These are phyloP conservation scores for Flueggea neowawraea DNA, from an alignment of 441 rosid genomes.

Conservation along the genomic window DNA sequence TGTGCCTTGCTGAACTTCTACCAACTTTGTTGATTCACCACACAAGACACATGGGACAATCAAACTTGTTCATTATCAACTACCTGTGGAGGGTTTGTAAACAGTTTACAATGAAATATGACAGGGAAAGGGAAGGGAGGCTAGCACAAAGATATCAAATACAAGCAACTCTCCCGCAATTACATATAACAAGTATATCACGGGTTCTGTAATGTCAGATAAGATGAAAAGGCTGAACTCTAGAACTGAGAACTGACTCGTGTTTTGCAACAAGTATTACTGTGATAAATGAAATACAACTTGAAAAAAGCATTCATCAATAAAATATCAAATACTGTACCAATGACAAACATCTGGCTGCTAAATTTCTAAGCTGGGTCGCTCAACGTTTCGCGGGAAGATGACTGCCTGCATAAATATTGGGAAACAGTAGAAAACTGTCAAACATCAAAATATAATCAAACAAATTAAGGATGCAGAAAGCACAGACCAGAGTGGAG, in stretches of 20 bases:
- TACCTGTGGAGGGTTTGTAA: slow-evolving; percentile 3
- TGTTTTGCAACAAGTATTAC: too few species aligned
- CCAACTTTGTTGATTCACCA: slow-evolving; percentile 47
- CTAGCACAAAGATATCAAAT: neutral
- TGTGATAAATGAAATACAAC: too few species aligned
- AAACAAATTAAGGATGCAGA: neutral
- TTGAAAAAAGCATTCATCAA: too few species aligned
- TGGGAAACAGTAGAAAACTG: neutral
- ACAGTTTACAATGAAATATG: slow-evolving; percentile 1
- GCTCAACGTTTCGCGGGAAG: slow-evolving; percentile 52
- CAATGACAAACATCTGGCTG: slow-evolving; percentile 58
- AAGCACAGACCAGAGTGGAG: neutral
- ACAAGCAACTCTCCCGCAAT: neutral
- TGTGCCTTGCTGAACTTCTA: slow-evolving; percentile 65
- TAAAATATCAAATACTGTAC: too few species aligned
- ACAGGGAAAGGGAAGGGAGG: neutral
- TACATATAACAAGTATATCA: too few species aligned
- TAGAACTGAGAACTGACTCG: too few species aligned
- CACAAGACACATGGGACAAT: slow-evolving; percentile 11
- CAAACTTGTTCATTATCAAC: neutral
- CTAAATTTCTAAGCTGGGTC: slow-evolving; percentile 65
- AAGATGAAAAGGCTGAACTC: too few species aligned
- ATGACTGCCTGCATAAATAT: slow-evolving; percentile 46
- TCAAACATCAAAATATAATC: neutral
- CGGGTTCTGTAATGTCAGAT: too few species aligned